Base-by-base conservation (phyloP, 2,329 filamentous ascomycete genomes). In the Cercospora sp. region DNA sequence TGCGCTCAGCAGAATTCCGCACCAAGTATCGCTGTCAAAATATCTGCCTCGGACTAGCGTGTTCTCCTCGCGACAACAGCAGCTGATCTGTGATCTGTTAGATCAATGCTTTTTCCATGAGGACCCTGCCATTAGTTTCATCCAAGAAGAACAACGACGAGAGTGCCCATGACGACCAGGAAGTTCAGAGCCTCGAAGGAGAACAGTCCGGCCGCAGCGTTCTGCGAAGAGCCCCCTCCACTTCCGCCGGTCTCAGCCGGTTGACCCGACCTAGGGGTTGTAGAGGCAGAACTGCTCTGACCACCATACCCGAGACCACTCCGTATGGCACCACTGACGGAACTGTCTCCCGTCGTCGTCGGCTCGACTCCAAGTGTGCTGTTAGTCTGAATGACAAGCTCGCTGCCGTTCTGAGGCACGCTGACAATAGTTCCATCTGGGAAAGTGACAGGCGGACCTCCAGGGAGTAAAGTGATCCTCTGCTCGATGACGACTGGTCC, bases 361-460 rank as follows among this genome's bases (percentile, higher is more conserved):
- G 59, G 36, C 26, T 55, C 51, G 5, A 55, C 51, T 13, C 63
- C 63, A 23, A 68, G 36, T 12, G 63, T 68, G 16, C 58, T 63
- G 28, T 48, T 65, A 8, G 31, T 51, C 26, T 28, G 57, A 6
- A 68, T n/a, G 30, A 68, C 20, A n/a, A 65, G 23, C 20, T 63
- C 66, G 30, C 31, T 23, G 33, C 65, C 67, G 42, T 68, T 28
- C 12, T 51, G 67, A 9, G 65, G 67, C 48, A 68, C 68, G 42
- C 71, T 74, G 48, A 74, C 40, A 7, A 69, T 55, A 9, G 70
- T 20, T 10, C 72, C 71, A 36, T 69, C 59, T 1, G 48, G 13
- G 4, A 73, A 53, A 3, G 68, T 70, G 5, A 66, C 51, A 2
- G 72, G 67, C 26, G 40, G 53, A 18, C 64, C 69, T 31, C 71